These are phyloP conservation scores for Cercis canadensis DNA, from an alignment of 306 rosid species.

Conservation along the genomic window DNA sequence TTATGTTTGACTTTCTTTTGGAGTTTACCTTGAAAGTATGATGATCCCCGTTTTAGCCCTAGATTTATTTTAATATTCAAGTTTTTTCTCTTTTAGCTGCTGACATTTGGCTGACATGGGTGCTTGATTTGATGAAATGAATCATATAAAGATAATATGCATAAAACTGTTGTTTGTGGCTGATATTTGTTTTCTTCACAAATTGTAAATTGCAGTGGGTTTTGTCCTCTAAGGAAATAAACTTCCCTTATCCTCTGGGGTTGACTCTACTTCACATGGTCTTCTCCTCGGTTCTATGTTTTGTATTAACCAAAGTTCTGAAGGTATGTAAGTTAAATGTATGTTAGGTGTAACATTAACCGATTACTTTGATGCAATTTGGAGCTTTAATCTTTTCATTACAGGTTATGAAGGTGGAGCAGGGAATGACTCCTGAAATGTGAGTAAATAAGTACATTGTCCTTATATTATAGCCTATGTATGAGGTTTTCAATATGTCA, in stretches of 20 bases:
- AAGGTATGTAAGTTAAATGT: slow-evolving; percentile 63
- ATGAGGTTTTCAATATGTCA: too few species aligned
- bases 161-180: slow-evolving; percentile 26
- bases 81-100: neutral
- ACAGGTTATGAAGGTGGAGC: slow-evolving; percentile 94
- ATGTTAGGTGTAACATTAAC: slow-evolving; percentile 29
- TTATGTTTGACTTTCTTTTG: slow-evolving; percentile 12
- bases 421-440: slow-evolving; percentile 97
- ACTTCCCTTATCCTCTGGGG: slow-evolving; percentile 97
- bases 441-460: slow-evolving; percentile 52
- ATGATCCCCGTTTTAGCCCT: neutral
- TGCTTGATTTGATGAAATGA: slow-evolving; percentile 26
- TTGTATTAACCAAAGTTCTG: slow-evolving; percentile 78
- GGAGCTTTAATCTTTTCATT: slow-evolving; percentile 20
- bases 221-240: slow-evolving; percentile 94
- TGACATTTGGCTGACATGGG: neutral
- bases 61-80: neutral
- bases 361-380: slow-evolving; percentile 23
- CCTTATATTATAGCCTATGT: slow-evolving; percentile 31
- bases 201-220: slow-evolving; percentile 80
- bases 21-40: slow-evolving; percentile 32
- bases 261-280: slow-evolving; percentile 97
- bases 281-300: slow-evolving; percentile 93
- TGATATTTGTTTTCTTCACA: slow-evolving; percentile 34
- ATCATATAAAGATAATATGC: neutral